Evolutionary conservation across 768 basidiomycete genomes (phyloP).

Genomic region (Pleurotus cornucopiae): DNA sequence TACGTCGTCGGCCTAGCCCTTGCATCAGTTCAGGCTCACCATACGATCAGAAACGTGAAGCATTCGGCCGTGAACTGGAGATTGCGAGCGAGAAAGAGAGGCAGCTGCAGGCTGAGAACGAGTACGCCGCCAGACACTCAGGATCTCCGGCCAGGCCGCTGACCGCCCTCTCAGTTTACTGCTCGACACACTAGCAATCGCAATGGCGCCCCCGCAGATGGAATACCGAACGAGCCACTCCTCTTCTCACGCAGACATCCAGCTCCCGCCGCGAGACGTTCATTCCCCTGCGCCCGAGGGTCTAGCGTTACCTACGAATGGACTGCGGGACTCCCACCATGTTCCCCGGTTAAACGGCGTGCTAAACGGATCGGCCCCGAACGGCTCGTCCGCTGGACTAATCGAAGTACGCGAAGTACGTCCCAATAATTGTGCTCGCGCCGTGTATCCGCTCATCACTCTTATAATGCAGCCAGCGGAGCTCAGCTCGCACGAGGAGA

Average conservation of each 20-base stretch:
- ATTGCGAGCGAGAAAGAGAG: slow-evolving; percentile 34
- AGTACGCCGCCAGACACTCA: slow-evolving; percentile 27
- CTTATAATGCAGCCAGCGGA: too few species aligned
- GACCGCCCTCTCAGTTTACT: neutral
- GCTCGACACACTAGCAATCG: slow-evolving; percentile 1
- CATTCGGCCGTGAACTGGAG: slow-evolving; percentile 34
- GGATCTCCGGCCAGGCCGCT: neutral
- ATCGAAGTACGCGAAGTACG: neutral
- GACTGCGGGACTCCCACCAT: neutral
- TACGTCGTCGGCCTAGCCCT: slow-evolving; percentile 18
- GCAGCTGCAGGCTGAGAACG: slow-evolving; percentile 46
- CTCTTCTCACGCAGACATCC: neutral
- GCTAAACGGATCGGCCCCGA: neutral
- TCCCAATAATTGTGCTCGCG: too few species aligned
- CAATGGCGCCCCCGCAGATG: neutral
- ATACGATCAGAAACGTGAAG: slow-evolving; percentile 29
- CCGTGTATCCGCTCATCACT: too few species aligned
- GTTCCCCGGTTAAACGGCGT: neutral
- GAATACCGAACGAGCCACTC: neutral
- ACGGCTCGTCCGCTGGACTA: slow-evolving; percentile 6
- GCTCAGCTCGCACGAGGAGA: too few species aligned
- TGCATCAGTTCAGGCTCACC: too few species aligned
- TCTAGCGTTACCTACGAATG: neutral
- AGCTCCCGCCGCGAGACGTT: neutral
- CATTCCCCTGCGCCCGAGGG: neutral